Base-by-base conservation (phyloP, 345 rosid species). In the Linum tenue region DNA sequence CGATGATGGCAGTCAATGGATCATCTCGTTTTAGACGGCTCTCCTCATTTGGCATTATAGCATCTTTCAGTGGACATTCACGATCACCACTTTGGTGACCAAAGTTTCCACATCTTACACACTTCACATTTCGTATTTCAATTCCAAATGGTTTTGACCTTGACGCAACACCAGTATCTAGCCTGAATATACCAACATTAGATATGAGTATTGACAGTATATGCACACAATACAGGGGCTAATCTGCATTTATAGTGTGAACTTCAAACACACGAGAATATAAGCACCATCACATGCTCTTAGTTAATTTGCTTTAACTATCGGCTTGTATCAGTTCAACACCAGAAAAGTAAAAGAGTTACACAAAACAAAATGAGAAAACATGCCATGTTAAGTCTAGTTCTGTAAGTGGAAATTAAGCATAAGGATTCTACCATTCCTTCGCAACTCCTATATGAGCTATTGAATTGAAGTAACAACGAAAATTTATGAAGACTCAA, bases 41-140 rank as follows among this genome's bases (percentile, higher is more conserved):
- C 80, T 88, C 96, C 75, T 94, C 99, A 69, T 81, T 86, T 56
- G 99, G 99, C 97, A 94, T 94, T 63, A 88, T 88, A 71, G 64
- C 91, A 87, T 94, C 99, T 86, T 86, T 94, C 76, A 94, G 55
- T 44, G 96, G 97, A 68, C 99, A 94, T 63, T 94, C 96, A 76
- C 92, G 95, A 69, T 94, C 97, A 72, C 99, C 97, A 70, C 96
- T 90, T 81, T 94, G 99, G 65, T 90, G 99, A 37, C 99, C 99
- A 68, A 44, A 88, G 72, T 72, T 90, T 70, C 96, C 94, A 64
- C 99, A 90, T 77, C 99, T 85, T 72, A 88, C 63, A 73, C 99
- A 94, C 80, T 86, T 94, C 59, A 88, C 97, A 76, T 90, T 90
- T 31, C 92, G 91, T 66, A 94, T 69, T 79, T 94, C 97, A 65